Evolutionary conservation across 2,329 filamentous ascomycete species (phyloP), one percentile per base, ranked within the genome.

Genomic region (Phialophora tarda): DNA sequence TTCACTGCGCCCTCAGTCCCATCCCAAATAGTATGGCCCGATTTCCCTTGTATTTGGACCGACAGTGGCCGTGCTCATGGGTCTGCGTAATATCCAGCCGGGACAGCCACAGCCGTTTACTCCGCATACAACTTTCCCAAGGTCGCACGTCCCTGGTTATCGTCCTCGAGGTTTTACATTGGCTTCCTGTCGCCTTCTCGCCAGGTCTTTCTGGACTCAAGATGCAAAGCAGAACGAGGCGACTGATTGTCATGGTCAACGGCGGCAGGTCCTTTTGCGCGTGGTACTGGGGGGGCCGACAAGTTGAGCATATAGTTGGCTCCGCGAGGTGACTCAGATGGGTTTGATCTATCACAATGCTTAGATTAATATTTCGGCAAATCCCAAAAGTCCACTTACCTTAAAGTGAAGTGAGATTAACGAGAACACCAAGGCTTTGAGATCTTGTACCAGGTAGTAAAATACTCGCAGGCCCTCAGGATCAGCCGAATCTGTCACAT

Each of bases 351-450:
- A 73, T 63, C 59, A n/a, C 56, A 55, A 41, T 41, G 44, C 58
- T 44, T 17, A 44, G 38, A 44, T 44, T 44, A 44, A 44, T 54
- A 17, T 26, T 54, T 69, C 44, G 69, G 62, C 41, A 65, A 32
- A 6, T 47, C 48, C 30, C 17, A 4, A 44, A 30, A 60, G n/a
- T 21, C 23, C 47, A 54, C 65, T 61, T 53, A 88, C 88, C 89
- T 99, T 99, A 84, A 99, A 99, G 82, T 99, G 95, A 70, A 99
- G 85, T 2, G 92, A 92, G 74, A 98, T 99, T 71, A 99, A 81
- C 62, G 94, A 97, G 79, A 99, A 99, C 2, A 99, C 92, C 44
- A 99, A 84, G 0, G 95, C 95, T 81, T 98, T 99, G 28, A 99
- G 82, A 77, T 99, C 95, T 77, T 99, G 95, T 4, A 98, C 94